A percentile compares a stretch with the other conserved stretches of the same genome.
phyloP scores from a whole-genome alignment of 2,329 filamentous ascomycete species.

The Blastomyces parvus region DNA sequence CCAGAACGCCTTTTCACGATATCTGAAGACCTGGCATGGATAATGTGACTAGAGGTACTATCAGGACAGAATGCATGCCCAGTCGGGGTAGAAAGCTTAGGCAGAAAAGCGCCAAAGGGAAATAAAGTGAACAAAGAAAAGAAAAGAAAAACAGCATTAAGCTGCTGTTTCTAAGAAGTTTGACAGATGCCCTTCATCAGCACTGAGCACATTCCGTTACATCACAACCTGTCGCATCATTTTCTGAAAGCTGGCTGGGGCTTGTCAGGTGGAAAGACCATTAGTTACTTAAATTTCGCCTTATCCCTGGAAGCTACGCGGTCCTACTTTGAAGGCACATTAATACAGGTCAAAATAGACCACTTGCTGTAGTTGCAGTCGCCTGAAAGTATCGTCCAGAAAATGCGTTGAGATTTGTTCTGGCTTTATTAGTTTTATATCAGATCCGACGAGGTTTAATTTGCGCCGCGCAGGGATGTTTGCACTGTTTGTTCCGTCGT shows the following conservation, averaged over 20 bases:
- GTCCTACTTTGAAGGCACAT: background rate
- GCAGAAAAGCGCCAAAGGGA: background rate
- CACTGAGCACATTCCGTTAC: background rate
- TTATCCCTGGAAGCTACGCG: background rate
- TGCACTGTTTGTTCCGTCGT: conserved; percentile 2
- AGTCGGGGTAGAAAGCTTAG: background rate
- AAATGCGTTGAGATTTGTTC: background rate
- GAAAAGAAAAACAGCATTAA: background rate
- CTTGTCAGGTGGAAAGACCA: background rate
- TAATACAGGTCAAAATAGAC: background rate
- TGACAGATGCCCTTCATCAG: background rate
- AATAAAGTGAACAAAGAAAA: background rate
- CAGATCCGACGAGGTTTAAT: no score
- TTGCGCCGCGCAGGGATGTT: background rate
- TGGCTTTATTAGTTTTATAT: no score
- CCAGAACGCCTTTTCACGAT: background rate
- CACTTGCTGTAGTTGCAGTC: background rate
- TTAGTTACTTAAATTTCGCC: background rate
- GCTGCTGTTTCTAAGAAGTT: background rate
- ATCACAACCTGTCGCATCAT: background rate
- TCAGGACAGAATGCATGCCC: background rate
- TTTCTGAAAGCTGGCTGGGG: background rate
- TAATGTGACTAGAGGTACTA: background rate
- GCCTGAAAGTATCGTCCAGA: background rate
- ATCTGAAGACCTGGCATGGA: background rate